These are phyloP conservation scores for Euryodendron excelsum DNA, from an alignment of 148 eudicot species.

Conservation along the genomic window DNA sequence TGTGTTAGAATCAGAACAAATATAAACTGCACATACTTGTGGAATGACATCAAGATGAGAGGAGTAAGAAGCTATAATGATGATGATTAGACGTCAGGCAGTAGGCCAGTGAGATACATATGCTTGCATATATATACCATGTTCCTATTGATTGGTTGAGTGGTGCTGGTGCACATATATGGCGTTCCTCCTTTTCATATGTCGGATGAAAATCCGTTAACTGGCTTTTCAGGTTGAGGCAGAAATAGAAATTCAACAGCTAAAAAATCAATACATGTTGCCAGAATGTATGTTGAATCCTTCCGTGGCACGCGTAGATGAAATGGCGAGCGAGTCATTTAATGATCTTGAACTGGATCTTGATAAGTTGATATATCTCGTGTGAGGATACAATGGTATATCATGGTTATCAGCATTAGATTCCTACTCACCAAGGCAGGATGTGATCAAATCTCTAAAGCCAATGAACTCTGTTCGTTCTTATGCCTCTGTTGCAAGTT, in stretches of 20 bases:
- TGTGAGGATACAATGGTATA: conserved; percentile 74
- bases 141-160: neutral
- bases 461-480: conserved; percentile 60
- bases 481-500: conserved; percentile 52
- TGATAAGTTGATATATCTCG: conserved; percentile 43
- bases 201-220: conserved; percentile 7
- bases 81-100: neutral
- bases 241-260: conserved; percentile 41
- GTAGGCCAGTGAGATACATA: neutral
- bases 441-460: conserved; percentile 43
- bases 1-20: neutral
- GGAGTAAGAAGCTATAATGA: neutral
- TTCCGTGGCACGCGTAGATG: conserved; percentile 18
- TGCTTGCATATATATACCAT: neutral
- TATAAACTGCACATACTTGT: neutral
- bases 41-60: neutral
- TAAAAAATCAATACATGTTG: conserved; percentile 31
- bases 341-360: conserved; percentile 36
- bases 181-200: neutral
- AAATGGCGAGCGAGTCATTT: conserved; percentile 19
- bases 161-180: neutral
- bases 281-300: conserved; percentile 31
- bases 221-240: conserved; percentile 42
- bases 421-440: conserved; percentile 54
- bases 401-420: conserved; percentile 58